Percentiles rank a stretch among this genome's conserved stretches.
Evolutionary conservation across 1,139 yeast genomes (phyloP).

Genomic region (Candida sp.): DNA sequence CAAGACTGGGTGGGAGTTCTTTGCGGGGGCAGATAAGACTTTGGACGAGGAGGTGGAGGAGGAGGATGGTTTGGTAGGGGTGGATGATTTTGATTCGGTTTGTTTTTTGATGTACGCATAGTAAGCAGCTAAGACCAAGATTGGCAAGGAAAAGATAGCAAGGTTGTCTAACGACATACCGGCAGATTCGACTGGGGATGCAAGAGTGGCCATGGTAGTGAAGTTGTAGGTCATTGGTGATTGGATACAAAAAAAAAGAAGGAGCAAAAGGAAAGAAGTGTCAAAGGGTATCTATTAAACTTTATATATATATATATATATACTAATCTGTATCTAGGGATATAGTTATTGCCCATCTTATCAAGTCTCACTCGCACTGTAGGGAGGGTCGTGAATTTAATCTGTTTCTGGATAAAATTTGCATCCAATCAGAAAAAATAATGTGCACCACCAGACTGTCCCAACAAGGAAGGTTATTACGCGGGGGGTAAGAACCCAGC

Average conservation of each 20-base stretch:
- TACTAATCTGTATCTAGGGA: too few species aligned
- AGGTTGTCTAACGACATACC: neutral
- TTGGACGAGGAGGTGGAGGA: too few species aligned
- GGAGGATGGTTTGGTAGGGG: too few species aligned
- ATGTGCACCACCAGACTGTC: neutral
- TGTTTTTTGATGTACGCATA: neutral
- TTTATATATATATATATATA: neutral
- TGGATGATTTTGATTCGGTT: neutral
- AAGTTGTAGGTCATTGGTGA: too few species aligned
- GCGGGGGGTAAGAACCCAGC: slow-evolving; percentile 82
- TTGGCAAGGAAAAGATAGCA: slow-evolving; percentile 1
- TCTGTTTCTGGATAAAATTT: slow-evolving; percentile 4
- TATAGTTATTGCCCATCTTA: neutral
- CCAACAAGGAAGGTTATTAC: slow-evolving; percentile 23
- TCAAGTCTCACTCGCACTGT: neutral
- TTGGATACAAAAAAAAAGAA: neutral
- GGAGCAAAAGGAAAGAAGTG: neutral
- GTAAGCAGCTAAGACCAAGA: slow-evolving; percentile 1
- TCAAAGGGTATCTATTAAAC: neutral
- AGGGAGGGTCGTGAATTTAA: neutral
- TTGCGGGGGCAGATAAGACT: neutral
- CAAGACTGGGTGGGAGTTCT: neutral
- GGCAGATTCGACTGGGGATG: neutral
- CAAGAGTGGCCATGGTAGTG: neutral
- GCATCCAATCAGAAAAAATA: neutral